Percentiles rank a stretch among this genome's conserved stretches.
These are phyloP conservation scores for Juglanconis sp. DNA, from an alignment of 2,329 filamentous ascomycete genomes.

Conservation along the genomic window DNA sequence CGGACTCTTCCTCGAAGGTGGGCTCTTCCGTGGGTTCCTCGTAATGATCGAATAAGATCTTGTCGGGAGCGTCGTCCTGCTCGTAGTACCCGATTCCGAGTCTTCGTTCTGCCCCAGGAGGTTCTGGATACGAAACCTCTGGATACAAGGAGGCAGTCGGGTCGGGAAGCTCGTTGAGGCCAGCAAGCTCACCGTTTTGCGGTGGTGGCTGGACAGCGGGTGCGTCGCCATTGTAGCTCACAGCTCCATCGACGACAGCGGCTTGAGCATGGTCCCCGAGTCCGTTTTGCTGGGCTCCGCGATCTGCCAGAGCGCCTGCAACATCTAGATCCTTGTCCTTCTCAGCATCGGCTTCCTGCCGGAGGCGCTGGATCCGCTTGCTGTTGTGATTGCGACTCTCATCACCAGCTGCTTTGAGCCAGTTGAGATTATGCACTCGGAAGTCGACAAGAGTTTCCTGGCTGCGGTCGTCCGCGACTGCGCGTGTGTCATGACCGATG, in stretches of 20 bases:
- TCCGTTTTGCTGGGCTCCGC: conserved; percentile 27
- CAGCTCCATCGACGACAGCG: conserved; percentile 27
- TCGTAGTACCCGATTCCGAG: conserved; percentile 61
- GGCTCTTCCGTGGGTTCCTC: conserved; percentile 47
- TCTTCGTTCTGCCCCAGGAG: conserved; percentile 47
- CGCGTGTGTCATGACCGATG: conserved; percentile 85
- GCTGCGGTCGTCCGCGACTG: conserved; percentile 86
- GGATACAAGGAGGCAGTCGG: conserved; percentile 5
- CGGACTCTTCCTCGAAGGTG: conserved; percentile 39
- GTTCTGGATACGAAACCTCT: conserved; percentile 44
- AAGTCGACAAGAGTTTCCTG: conserved; percentile 91
- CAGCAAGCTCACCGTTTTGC: conserved; percentile 26
- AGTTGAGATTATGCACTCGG: conserved; percentile 79
- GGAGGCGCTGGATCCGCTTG: conserved; percentile 54
- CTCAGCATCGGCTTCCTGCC: conserved; percentile 53
- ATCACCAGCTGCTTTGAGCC: conserved; percentile 64
- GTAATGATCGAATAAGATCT: conserved; percentile 58
- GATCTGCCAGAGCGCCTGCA: conserved; percentile 22
- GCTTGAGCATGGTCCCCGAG: conserved; percentile 31
- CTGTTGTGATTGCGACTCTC: conserved; percentile 56
- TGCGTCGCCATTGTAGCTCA: neutral
- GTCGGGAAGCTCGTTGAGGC: conserved; percentile 18
- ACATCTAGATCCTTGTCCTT: conserved; percentile 45
- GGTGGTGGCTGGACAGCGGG: conserved; percentile 5
- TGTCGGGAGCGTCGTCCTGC: conserved; percentile 54